Base-by-base conservation (phyloP, 2,329 filamentous ascomycete genomes). In the Fragosphaeria purpurea region DNA sequence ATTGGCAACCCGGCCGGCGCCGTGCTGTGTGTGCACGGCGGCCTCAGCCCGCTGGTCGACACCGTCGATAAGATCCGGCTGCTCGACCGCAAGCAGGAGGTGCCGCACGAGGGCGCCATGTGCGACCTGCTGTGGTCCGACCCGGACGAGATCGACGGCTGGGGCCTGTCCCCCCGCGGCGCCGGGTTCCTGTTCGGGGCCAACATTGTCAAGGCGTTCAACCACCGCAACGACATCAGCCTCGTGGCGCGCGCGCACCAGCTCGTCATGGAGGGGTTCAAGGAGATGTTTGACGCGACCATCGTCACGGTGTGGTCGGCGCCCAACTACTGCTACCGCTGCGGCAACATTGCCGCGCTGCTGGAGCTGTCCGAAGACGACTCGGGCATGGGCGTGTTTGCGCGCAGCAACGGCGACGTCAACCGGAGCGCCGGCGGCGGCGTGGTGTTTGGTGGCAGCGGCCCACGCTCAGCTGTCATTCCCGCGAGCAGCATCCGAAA, bases 221-320 rank as follows among this genome's bases (percentile, higher is more conserved):
- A 97, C 69, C 85, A 96, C 67, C 80, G 83, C 52, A 98, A 98
- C 65, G 88, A 95, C 62, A 77, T 98, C 33, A 88, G 85, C 30
- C 76, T 98, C 48, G 93, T 98, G 57, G 93, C 91, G 13, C 82
- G 93, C 50, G 93, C 93, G 1, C 93, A 98, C 64, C 93, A 98
- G 67, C 81, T 98, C 30, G 93, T 98, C 57, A 98, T 97, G 93
- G 93, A 98, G 66, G 93, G 93, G 0, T 98, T 96, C 68, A 97
- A 97, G 70, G 93, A 97, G 66, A 97, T 97, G 90, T 98, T 97
- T 62, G 88, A 95, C 63, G 85, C 83, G 11, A 88, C 83, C 45
- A 96, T 98, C 56, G 93, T 97, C 41, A 98, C 93, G 0, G 93
- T 98, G n/a, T 98, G 93, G 91, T 94, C 87, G 1, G 90, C 90